Evolutionary conservation across 305 asterid species (phyloP).

Genomic region (Stenogyne calaminthoides): DNA sequence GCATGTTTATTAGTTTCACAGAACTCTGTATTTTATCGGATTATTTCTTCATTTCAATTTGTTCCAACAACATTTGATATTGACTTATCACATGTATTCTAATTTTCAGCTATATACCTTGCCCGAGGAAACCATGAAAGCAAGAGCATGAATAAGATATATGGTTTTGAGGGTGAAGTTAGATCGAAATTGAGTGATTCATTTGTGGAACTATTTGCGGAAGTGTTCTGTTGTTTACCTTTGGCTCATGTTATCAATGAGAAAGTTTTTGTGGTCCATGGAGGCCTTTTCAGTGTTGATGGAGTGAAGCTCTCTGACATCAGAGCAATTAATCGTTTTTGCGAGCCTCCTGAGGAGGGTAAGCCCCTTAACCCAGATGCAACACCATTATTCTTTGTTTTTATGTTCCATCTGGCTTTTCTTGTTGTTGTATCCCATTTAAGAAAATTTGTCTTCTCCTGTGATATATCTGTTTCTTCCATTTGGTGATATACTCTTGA

Average conservation of each 20-base stretch:
- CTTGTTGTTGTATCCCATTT: slow-evolving; percentile 5
- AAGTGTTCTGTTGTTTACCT: slow-evolving; percentile 96
- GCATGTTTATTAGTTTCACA: not conserved
- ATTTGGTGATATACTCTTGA: slow-evolving; percentile 3
- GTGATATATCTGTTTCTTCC: slow-evolving; percentile 2
- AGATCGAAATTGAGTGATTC: slow-evolving; percentile 84
- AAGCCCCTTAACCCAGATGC: slow-evolving; percentile 28
- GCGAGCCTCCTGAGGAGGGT: slow-evolving; percentile 99
- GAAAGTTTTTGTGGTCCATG: slow-evolving; percentile 91
- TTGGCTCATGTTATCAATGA: slow-evolving; percentile 87
- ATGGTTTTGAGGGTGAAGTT: slow-evolving; percentile 99
- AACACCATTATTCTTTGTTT: slow-evolving; percentile 12
- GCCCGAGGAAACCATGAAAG: slow-evolving; percentile 98
- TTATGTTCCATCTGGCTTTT: slow-evolving; percentile 3
- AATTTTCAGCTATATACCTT: slow-evolving; percentile 80
- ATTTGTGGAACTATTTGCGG: slow-evolving; percentile 95
- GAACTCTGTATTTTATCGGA: not conserved
- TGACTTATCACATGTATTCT: slow-evolving; percentile 16
- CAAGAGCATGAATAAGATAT: slow-evolving; percentile 98
- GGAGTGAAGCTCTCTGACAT: slow-evolving; percentile 96
- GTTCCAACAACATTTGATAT: slow-evolving; percentile 18
- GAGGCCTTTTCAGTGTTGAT: slow-evolving; percentile 98
- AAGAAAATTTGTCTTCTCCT: not conserved
- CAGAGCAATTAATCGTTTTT: slow-evolving; percentile 83
- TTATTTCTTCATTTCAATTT: slow-evolving; percentile 1